phyloP scores from a whole-genome alignment of 2,329 filamentous ascomycete genomes.

The Pseudogymnoascus verrucosus region DNA sequence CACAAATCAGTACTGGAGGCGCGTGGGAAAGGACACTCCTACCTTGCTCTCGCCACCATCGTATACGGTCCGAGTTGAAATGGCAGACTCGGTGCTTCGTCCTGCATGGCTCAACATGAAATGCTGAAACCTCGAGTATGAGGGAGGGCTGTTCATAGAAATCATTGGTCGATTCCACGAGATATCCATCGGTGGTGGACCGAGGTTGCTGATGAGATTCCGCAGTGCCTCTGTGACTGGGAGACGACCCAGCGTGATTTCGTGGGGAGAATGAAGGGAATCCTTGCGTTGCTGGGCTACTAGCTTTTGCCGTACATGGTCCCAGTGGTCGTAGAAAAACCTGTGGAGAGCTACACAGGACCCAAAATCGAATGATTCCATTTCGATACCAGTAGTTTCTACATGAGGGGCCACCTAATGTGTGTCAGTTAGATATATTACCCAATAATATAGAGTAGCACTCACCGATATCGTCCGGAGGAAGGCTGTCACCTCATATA shows the following conservation, averaged over 20 bases:
- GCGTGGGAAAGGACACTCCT: constrained; percentile 9
- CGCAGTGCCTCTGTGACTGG: constrained; percentile 53
- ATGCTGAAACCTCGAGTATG: constrained; percentile 62
- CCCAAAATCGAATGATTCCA: constrained; percentile 58
- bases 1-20: constrained; percentile 11
- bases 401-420: constrained; percentile 40
- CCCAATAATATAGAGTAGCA: constrained; percentile 7
- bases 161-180: constrained; percentile 62
- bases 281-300: constrained; percentile 51
- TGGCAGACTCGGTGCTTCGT: constrained; percentile 54
- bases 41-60: constrained; percentile 64
- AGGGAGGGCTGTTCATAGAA: constrained; percentile 52
- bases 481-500: constrained; percentile 59
- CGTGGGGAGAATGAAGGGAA: constrained; percentile 45
- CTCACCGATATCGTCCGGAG: constrained; percentile 58
- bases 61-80: constrained; percentile 58
- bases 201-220: constrained; percentile 57
- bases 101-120: constrained; percentile 66
- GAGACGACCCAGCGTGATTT: constrained; percentile 43
- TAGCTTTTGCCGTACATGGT: constrained; percentile 58
- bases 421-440: constrained; percentile 11
- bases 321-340: constrained; percentile 65
- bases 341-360: constrained; percentile 62
- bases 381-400: constrained; percentile 34
- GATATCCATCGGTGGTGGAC: constrained; percentile 58